Percentiles rank a stretch among this genome's conserved stretches.
Conservation (phyloP, 805 yeast genomes). For the Metahyphopichia silvanorum region DNA sequence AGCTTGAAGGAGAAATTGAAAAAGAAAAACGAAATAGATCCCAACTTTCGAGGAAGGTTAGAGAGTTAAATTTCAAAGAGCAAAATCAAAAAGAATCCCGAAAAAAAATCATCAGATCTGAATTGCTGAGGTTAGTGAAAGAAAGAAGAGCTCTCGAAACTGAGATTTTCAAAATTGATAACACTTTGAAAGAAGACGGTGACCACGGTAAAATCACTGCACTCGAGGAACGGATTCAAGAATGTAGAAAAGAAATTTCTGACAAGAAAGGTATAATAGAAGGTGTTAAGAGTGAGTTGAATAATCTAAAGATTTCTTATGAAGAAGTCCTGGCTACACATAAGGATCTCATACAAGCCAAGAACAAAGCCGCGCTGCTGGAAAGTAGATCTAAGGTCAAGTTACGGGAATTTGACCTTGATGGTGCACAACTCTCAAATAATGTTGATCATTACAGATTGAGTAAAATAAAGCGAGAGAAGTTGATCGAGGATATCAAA, state of each 20-base stretch:
- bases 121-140: constrained; percentile 11
- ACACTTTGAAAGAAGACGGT: constrained; percentile 42
- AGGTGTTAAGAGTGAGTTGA: constrained; percentile 5
- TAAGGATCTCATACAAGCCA: constrained; percentile 13
- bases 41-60: constrained; percentile 13
- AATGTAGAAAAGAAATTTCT: constrained; percentile 21
- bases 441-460: constrained; percentile 3
- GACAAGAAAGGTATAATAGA: constrained; percentile 24
- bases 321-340: constrained; percentile 16
- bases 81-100: constrained; percentile 8
- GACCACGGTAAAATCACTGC: constrained; percentile 39
- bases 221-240: constrained; percentile 30
- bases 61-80: constrained; percentile 7
- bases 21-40: constrained; percentile 11
- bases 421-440: constrained; percentile 8
- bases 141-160: constrained; percentile 12
- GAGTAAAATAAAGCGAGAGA: constrained; percentile 4
- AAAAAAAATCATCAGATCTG: constrained; percentile 4
- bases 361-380: constrained; percentile 1
- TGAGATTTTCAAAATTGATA: constrained; percentile 29
- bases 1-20: constrained; percentile 12
- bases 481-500: constrained; percentile 10
- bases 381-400: constrained; percentile 1
- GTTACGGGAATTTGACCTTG: constrained; percentile 11
- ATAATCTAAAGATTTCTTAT: constrained; percentile 3